These are phyloP conservation scores for Arctium lappa DNA, from an alignment of 129 eudicot species.

Conservation along the genomic window DNA sequence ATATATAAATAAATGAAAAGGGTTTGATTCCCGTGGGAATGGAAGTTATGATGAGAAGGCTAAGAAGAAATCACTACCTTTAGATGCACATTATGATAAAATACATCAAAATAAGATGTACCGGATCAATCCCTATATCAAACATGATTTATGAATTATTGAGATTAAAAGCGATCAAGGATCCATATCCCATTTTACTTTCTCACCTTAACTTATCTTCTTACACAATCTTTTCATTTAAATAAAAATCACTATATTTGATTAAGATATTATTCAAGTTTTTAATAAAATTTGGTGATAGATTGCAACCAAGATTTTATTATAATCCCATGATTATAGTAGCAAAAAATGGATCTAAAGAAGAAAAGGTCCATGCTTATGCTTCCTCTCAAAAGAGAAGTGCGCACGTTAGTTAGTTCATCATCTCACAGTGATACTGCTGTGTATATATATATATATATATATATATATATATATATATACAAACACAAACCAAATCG, in stretches of 20 bases:
- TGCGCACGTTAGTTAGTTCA: slow-evolving; percentile 39
- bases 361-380: slow-evolving; percentile 12
- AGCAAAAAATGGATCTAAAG: slow-evolving; percentile 13
- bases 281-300: not conserved
- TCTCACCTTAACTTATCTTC: no score
- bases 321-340: not conserved
- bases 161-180: no score
- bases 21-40: no score
- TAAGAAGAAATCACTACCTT: no score
- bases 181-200: no score
- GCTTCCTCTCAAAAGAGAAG: slow-evolving; percentile 26
- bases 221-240: no score
- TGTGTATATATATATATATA: not conserved
- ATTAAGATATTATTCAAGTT: not conserved
- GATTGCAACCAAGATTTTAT: not conserved
- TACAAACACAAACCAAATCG: slow-evolving; percentile 16
- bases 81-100: no score
- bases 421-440: not conserved
- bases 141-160: no score
- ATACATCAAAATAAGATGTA: no score
- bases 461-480: not conserved
- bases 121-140: no score
- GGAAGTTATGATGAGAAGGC: no score
- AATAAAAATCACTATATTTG: not conserved
- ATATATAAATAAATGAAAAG: no score